Conservation (phyloP, 2,329 filamentous ascomycete genomes). For the Fusarium sp. region DNA sequence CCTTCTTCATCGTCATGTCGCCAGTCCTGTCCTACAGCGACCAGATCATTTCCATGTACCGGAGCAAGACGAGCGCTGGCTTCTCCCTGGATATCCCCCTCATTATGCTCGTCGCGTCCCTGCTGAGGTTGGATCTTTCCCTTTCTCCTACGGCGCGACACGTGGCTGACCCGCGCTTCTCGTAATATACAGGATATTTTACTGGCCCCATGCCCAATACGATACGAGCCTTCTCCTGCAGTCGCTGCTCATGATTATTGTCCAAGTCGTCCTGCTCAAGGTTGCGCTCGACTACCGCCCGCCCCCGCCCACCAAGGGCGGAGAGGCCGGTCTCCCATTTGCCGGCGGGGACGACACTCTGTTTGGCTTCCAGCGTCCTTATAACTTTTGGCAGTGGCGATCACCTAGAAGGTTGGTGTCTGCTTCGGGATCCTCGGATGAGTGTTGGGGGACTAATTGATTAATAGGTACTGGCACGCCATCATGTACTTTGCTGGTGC, state of each 20-base stretch:
- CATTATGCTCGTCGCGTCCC: slow-evolving; percentile 78
- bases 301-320: slow-evolving; percentile 68
- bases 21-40: slow-evolving; percentile 75
- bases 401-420: slow-evolving; percentile 71
- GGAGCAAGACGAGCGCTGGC: slow-evolving; percentile 72
- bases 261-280: slow-evolving; percentile 74
- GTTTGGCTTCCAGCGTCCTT: slow-evolving; percentile 68
- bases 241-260: slow-evolving; percentile 73
- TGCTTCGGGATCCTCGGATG: neutral
- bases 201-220: slow-evolving; percentile 75
- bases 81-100: slow-evolving; percentile 79
- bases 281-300: slow-evolving; percentile 77
- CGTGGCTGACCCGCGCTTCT: slow-evolving; percentile 35
- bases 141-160: neutral
- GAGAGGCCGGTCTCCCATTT: slow-evolving; percentile 73
- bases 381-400: slow-evolving; percentile 87
- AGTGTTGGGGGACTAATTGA: slow-evolving; percentile 19
- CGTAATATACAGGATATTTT: slow-evolving; percentile 68
- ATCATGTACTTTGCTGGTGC: slow-evolving; percentile 73
- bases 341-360: slow-evolving; percentile 59
- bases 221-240: slow-evolving; percentile 73
- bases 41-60: slow-evolving; percentile 74
- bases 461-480: slow-evolving; percentile 79
- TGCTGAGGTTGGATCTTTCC: slow-evolving; percentile 65
- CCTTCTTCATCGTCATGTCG: slow-evolving; percentile 72